A percentile compares a stretch with the other conserved stretches of the same genome.
phyloP scores from a whole-genome alignment of 371 early-diverging fungal genomes.

The Mortierella sp. region DNA sequence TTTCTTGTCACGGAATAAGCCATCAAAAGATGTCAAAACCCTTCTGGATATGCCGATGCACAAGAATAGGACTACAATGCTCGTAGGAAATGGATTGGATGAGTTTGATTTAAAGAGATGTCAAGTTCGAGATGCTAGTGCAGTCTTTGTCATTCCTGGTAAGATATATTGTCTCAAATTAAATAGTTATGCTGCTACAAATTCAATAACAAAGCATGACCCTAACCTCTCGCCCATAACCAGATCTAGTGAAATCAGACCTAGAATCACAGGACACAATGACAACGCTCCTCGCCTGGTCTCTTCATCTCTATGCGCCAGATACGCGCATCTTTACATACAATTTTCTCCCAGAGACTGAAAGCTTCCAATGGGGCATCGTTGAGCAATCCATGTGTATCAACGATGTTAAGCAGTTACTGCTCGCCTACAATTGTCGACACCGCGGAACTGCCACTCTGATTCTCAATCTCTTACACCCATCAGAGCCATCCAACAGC shows the following conservation, averaged over 20 bases:
- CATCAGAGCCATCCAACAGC: slow-evolving; percentile 66
- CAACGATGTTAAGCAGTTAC: slow-evolving; percentile 78
- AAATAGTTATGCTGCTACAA: not conserved
- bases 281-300: slow-evolving; percentile 48
- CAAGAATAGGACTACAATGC: slow-evolving; percentile 48
- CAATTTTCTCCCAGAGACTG: slow-evolving; percentile 77
- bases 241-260: slow-evolving; percentile 25
- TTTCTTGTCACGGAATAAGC: slow-evolving; percentile 66
- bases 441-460: slow-evolving; percentile 78
- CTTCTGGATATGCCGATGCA: slow-evolving; percentile 50
- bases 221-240: not conserved
- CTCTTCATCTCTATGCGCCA: slow-evolving; percentile 64
- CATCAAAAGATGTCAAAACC: slow-evolving; percentile 65
- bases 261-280: slow-evolving; percentile 50
- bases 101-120: slow-evolving; percentile 46
- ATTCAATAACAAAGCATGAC: no score
- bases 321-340: slow-evolving; percentile 75
- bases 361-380: slow-evolving; percentile 71
- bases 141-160: slow-evolving; percentile 68
- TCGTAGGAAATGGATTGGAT: slow-evolving; percentile 51
- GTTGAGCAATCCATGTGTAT: slow-evolving; percentile 78
- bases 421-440: slow-evolving; percentile 76
- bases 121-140: slow-evolving; percentile 61
- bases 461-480: slow-evolving; percentile 77
- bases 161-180: not conserved